A percentile compares a stretch with the other conserved stretches of the same genome.
These are phyloP conservation scores for Flaveria linearis DNA, from an alignment of 129 eudicot species.

Conservation along the genomic window DNA sequence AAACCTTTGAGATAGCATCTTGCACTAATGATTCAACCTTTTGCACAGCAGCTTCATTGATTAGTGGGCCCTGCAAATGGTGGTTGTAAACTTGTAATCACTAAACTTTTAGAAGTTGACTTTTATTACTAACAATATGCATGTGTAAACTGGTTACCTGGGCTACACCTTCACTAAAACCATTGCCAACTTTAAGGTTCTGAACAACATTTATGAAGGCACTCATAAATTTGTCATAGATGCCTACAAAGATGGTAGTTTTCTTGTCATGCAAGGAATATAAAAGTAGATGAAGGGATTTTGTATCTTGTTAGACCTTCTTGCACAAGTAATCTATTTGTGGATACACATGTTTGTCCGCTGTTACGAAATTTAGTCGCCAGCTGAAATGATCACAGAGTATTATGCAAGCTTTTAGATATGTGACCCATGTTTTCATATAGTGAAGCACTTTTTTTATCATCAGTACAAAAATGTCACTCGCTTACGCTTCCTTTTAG, in stretches of 20 bases:
- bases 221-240: conserved; percentile 67
- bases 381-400: conserved; percentile 50
- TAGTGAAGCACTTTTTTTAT: not conserved
- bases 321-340: conserved; percentile 89
- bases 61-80: conserved; percentile 82
- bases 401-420: not conserved
- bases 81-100: not conserved
- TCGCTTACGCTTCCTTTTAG: conserved; percentile 82
- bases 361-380: conserved; percentile 76
- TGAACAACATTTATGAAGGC: conserved; percentile 72
- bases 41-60: conserved; percentile 81
- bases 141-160: conserved; percentile 52
- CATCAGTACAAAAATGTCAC: not conserved
- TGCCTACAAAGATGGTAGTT: conserved; percentile 53
- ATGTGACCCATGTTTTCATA: not conserved
- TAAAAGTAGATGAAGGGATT: not conserved
- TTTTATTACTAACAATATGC: not conserved
- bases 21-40: conserved; percentile 74
- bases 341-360: conserved; percentile 91
- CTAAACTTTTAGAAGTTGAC: not conserved
- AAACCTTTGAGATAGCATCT: conserved; percentile 90
- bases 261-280: conserved; percentile 21
- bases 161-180: conserved; percentile 74
- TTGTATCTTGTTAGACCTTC: conserved; percentile 57
- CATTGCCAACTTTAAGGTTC: conserved; percentile 87